These are phyloP conservation scores for Leptomonas seymouri DNA, from an alignment of 208 protist species.

Conservation along the genomic window DNA sequence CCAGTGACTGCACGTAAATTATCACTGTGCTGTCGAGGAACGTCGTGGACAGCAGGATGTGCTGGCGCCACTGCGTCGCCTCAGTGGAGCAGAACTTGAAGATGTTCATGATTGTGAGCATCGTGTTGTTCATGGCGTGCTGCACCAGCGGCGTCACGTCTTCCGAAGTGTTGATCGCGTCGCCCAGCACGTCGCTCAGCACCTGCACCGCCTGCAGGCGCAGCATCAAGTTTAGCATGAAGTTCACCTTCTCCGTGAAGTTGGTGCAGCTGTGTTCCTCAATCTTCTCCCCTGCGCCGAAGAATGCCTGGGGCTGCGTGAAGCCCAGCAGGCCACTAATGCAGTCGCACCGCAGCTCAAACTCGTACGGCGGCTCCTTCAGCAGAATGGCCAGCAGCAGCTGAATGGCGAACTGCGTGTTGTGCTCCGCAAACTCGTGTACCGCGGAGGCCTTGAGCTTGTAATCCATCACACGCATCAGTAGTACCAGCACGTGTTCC, in stretches of 20 bases:
- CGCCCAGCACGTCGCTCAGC: constrained; percentile 80
- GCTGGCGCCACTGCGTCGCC: constrained; percentile 88
- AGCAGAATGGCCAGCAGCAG: constrained; percentile 90
- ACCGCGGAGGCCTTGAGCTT: constrained; percentile 88
- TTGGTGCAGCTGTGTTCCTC: constrained; percentile 80
- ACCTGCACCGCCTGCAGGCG: constrained; percentile 86
- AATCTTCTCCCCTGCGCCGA: constrained; percentile 58
- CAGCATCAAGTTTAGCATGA: constrained; percentile 86
- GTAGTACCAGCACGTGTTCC: constrained; percentile 91
- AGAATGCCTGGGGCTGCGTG: constrained; percentile 92
- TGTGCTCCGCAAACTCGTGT: constrained; percentile 90
- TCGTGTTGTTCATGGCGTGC: constrained; percentile 72
- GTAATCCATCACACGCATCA: constrained; percentile 90
- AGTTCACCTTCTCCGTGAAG: constrained; percentile 91
- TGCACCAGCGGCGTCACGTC: constrained; percentile 33
- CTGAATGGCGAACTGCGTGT: constrained; percentile 92
- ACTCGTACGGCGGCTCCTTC: constrained; percentile 92
- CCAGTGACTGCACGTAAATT: constrained; percentile 67
- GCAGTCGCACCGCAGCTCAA: constrained; percentile 89
- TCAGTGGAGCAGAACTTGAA: constrained; percentile 83
- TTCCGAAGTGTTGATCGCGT: constrained; percentile 44
- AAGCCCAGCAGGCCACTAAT: constrained; percentile 88
- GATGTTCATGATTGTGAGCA: constrained; percentile 93
- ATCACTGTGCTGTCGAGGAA: constrained; percentile 79
- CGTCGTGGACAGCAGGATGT: constrained; percentile 88